Base-by-base conservation (phyloP, 108 stramenopile genomes). In the Nitzschia palea region DNA sequence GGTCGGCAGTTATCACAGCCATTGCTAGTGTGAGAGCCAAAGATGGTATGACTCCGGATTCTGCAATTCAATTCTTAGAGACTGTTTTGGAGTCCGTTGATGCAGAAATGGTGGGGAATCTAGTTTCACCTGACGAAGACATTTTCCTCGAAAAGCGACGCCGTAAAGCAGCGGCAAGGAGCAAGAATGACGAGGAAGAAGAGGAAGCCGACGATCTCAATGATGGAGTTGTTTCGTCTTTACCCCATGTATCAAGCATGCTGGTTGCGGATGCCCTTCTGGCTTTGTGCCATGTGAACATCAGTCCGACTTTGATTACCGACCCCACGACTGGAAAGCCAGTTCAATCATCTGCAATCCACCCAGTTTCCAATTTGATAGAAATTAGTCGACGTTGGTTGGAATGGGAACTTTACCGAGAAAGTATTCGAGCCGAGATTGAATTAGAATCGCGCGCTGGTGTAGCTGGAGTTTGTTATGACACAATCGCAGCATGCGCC, bases 341-440 rank as follows among this genome's bases (percentile, higher is more conserved):
- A 23, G 67, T 86, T 10, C 84, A 86, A 59, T 58, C 80, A n/a
- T 78, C 80, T 33, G 75, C 74, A 47, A 25, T 17, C 3, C 93
- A 94, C 58, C 93, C 93, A 3, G 85, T 89, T n/a, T 53, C 69
- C 12, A 83, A 81, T 5, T 52, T 94, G 64, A 83, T 94, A 62
- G 65, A 74, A 53, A 68, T 69, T 14, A 71, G 86, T 56, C 72
- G 74, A 33, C 65, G 73, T 17, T 94, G 93, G 93, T 76, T 94
- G 0, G 88, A 94, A 20, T 94, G 93, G 93, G 93, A 89, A 70
- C 70, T 91, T 22, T 90, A 87, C 52, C 79, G 88, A 34, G 85
- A 84, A 62, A 65, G 62, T 22, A 76, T 89, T 23, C 66, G 80
- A 15, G 27, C 69, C 10, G 84, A 89, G 31, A 47, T 71, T 2